Evolutionary conservation across 169 alveolate genomes (phyloP).

Genomic region (Theileria luwenshuni): DNA sequence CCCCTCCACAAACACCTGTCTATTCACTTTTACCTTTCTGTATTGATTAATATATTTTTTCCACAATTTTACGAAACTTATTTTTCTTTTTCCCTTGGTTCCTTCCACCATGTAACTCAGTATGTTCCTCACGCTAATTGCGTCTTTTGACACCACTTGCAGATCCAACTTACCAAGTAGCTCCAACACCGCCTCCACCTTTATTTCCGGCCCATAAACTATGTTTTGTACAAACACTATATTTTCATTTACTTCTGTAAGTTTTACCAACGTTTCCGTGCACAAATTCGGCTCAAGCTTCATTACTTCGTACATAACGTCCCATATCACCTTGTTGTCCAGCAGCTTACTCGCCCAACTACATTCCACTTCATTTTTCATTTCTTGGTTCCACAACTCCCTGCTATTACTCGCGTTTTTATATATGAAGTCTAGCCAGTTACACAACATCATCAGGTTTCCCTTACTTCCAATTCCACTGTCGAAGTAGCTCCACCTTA

Average conservation of each 20-base stretch:
- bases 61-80: neutral
- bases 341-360: neutral
- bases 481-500: neutral
- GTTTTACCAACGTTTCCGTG: neutral
- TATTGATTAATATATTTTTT: too few relatives aligned
- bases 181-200: neutral
- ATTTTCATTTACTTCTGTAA: neutral
- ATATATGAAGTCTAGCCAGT: neutral
- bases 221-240: neutral
- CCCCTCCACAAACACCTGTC: neutral
- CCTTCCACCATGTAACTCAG: neutral
- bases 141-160: neutral
- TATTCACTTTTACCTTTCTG: neutral
- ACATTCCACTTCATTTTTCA: neutral
- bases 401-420: neutral
- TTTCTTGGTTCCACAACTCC: neutral
- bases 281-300: neutral
- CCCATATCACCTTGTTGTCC: neutral
- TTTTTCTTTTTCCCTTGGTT: neutral
- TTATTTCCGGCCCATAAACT: neutral
- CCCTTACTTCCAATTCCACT: neutral
- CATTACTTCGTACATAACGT: neutral
- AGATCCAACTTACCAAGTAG: neutral
- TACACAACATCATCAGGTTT: neutral
- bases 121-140: neutral